These are phyloP conservation scores for Truncatella angustata DNA, from an alignment of 2,329 filamentous ascomycete genomes.

Conservation along the genomic window DNA sequence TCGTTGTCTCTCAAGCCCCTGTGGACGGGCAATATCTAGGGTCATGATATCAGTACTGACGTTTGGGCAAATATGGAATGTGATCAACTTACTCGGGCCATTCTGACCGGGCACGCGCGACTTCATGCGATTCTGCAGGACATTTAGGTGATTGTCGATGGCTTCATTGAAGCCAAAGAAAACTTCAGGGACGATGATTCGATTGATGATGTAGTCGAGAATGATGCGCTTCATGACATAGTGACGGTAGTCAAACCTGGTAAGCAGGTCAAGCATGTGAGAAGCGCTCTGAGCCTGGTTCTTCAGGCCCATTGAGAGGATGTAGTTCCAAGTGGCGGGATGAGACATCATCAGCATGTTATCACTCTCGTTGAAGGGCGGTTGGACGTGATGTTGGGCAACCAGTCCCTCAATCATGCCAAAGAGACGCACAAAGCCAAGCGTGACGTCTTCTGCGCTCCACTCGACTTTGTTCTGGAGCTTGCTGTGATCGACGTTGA, in stretches of 20 bases:
- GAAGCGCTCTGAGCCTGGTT: constrained; percentile 17
- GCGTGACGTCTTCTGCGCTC: constrained; percentile 21
- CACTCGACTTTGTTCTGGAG: constrained; percentile 22
- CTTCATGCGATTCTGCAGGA: constrained; percentile 23
- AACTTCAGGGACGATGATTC: constrained; percentile 23
- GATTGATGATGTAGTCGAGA: constrained; percentile 28
- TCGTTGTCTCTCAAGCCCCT: constrained; percentile 16
- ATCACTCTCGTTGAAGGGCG: constrained; percentile 16
- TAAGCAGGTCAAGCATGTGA: constrained; percentile 24
- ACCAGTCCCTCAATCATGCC: constrained; percentile 27
- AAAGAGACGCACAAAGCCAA: constrained; percentile 23
- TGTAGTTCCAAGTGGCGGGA: constrained; percentile 24
- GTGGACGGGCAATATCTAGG: constrained; percentile 8
- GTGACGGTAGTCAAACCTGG: constrained; percentile 16
- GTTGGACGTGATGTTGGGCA: constrained; percentile 20
- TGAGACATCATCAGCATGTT: constrained; percentile 16
- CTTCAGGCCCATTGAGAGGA: constrained; percentile 21
- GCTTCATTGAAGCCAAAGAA: constrained; percentile 26
- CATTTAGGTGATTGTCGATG: constrained; percentile 24
- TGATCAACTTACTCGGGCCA: constrained; percentile 10
- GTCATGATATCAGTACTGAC: background rate
- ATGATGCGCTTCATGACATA: constrained; percentile 27
- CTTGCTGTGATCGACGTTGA: constrained; percentile 9
- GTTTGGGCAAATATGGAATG: constrained; percentile 5
- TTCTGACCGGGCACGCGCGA: background rate